These are phyloP conservation scores for Saccharomycopsis oosterbeekiorum DNA, from an alignment of 805 yeast genomes.

Conservation along the genomic window DNA sequence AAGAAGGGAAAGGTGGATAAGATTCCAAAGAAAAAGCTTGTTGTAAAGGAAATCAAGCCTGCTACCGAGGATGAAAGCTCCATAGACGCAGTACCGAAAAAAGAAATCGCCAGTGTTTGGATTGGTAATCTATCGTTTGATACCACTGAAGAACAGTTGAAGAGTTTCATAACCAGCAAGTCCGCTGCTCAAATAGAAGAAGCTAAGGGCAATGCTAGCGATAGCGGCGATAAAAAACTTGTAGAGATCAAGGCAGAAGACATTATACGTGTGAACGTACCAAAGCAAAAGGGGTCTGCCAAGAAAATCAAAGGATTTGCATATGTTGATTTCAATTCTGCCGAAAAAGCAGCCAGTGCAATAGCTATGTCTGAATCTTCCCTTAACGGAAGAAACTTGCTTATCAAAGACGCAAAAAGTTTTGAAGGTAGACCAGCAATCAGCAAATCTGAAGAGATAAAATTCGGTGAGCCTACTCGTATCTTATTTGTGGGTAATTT, in stretches of 20 bases:
- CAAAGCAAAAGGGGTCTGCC: conserved; percentile 47
- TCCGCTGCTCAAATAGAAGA: conserved; percentile 32
- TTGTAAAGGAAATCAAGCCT: conserved; percentile 19
- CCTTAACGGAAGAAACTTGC: conserved; percentile 74
- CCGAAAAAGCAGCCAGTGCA: conserved; percentile 50
- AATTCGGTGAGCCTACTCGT: conserved; percentile 49
- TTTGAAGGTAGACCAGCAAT: conserved; percentile 75
- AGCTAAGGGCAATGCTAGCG: conserved; percentile 16
- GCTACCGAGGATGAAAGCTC: conserved; percentile 8
- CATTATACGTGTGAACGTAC: conserved; percentile 70
- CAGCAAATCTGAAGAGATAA: conserved; percentile 12
- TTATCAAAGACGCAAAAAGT: conserved; percentile 72
- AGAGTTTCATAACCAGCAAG: conserved; percentile 52
- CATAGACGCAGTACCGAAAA: conserved; percentile 21
- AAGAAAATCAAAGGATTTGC: conserved; percentile 76
- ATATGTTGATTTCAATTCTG: conserved; percentile 67
- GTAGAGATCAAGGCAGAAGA: conserved; percentile 41
- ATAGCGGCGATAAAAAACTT: conserved; percentile 24
- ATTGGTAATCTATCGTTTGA: conserved; percentile 86
- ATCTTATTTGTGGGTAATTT: conserved; percentile 88
- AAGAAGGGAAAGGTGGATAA: conserved; percentile 64
- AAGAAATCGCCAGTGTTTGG: conserved; percentile 71
- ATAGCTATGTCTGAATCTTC: conserved; percentile 59
- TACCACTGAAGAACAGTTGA: conserved; percentile 65
- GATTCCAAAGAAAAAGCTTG: conserved; percentile 31